Evolutionary conservation across 225 moss, liverwort and hornwort genomes (phyloP).

Genomic region (Neckera pumila): DNA sequence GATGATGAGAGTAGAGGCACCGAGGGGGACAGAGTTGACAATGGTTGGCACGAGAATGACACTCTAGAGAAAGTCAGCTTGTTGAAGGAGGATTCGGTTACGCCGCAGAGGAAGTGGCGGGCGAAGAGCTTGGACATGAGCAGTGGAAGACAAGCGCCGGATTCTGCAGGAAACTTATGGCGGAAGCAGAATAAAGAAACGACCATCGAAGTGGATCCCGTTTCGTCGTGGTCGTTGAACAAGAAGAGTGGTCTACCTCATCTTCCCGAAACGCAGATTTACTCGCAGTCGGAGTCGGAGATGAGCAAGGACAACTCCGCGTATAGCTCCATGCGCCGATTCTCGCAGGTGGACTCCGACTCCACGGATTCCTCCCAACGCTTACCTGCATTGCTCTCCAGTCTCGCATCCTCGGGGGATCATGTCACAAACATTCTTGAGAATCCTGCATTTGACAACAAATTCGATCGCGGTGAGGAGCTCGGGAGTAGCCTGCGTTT

Average conservation of each 20-base stretch:
- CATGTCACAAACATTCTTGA: slow-evolving; percentile 13
- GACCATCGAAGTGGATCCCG: slow-evolving; percentile 7
- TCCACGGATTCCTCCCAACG: slow-evolving; percentile 25
- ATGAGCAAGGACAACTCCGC: slow-evolving; percentile 45
- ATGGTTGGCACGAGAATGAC: slow-evolving; percentile 16
- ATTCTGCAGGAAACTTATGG: slow-evolving; percentile 25
- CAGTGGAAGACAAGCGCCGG: not conserved
- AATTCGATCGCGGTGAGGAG: slow-evolving; percentile 13
- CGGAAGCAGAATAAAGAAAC: slow-evolving; percentile 19
- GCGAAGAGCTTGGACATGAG: slow-evolving; percentile 37
- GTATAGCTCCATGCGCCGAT: slow-evolving; percentile 13
- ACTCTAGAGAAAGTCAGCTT: slow-evolving; percentile 6
- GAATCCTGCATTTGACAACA: slow-evolving; percentile 17
- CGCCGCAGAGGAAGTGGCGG: slow-evolving; percentile 10
- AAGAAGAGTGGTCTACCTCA: slow-evolving; percentile 16
- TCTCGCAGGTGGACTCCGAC: slow-evolving; percentile 32
- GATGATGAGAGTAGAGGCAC: slow-evolving; percentile 2
- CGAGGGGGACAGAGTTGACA: not conserved
- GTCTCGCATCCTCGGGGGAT: slow-evolving; percentile 12
- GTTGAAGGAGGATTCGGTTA: slow-evolving; percentile 3
- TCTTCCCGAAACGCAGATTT: slow-evolving; percentile 24
- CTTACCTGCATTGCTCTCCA: slow-evolving; percentile 10
- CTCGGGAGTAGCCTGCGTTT: slow-evolving; percentile 14
- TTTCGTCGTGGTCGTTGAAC: slow-evolving; percentile 9
- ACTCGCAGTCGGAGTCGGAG: slow-evolving; percentile 33